A percentile compares a stretch with the other conserved stretches of the same genome.
phyloP scores from a whole-genome alignment of 2,329 filamentous ascomycete species.

The Acrocalymma vagum region DNA sequence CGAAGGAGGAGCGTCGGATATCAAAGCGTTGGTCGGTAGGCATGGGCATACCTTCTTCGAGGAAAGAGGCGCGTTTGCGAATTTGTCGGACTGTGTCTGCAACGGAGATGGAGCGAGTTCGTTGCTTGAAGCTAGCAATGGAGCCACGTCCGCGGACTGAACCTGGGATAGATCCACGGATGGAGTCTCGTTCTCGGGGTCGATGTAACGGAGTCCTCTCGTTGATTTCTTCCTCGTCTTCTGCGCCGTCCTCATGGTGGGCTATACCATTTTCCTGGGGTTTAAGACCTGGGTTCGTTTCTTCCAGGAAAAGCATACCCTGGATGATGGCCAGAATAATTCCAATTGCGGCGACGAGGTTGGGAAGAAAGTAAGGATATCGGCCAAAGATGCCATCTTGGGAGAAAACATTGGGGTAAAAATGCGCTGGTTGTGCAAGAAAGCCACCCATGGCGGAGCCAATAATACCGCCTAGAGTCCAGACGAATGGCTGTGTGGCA shows the following conservation, averaged over 20 bases:
- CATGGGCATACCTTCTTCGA: slow-evolving; percentile 46
- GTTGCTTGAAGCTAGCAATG: slow-evolving; percentile 32
- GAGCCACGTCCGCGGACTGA: slow-evolving; percentile 34
- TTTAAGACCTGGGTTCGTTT: slow-evolving; percentile 76
- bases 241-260: slow-evolving; percentile 65
- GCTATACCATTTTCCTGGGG: slow-evolving; percentile 47
- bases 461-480: slow-evolving; percentile 88
- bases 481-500: slow-evolving; percentile 92
- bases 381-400: slow-evolving; percentile 73
- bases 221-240: slow-evolving; percentile 75
- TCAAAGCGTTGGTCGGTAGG: slow-evolving; percentile 44
- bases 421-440: slow-evolving; percentile 79
- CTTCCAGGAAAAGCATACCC: slow-evolving; percentile 81
- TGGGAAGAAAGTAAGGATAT: slow-evolving; percentile 89
- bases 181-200: slow-evolving; percentile 38
- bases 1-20: slow-evolving; percentile 45
- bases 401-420: slow-evolving; percentile 78
- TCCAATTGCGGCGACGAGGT: slow-evolving; percentile 80
- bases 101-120: slow-evolving; percentile 38
- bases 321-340: slow-evolving; percentile 81
- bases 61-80: slow-evolving; percentile 45
- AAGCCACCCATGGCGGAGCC: slow-evolving; percentile 86
- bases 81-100: slow-evolving; percentile 41
- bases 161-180: slow-evolving; percentile 35
- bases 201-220: slow-evolving; percentile 68